Evolutionary conservation across 2,329 filamentous ascomycete species (phyloP).

Genomic region (Madurella mycetomatis): DNA sequence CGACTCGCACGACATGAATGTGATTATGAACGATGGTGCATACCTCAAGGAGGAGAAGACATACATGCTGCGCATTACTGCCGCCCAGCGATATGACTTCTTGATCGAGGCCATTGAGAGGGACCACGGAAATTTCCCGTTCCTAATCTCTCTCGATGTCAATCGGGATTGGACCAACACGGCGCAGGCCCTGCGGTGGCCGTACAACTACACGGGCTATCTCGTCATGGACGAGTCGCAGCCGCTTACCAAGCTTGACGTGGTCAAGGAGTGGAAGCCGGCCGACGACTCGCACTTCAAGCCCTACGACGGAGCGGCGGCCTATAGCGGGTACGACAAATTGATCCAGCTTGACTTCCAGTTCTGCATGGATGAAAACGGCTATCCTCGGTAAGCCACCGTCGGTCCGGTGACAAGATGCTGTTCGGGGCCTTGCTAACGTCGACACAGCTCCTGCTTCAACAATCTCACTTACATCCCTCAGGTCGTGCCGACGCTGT

Average conservation of each 20-base stretch:
- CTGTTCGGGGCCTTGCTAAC: background rate
- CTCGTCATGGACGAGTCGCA: constrained; percentile 36
- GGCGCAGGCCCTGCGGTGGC: constrained; percentile 26
- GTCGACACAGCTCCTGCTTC: constrained; percentile 42
- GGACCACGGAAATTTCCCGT: constrained; percentile 40
- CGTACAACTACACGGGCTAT: constrained; percentile 41
- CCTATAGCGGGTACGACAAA: constrained; percentile 50
- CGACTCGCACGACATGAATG: constrained; percentile 40
- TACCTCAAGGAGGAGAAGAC: constrained; percentile 36
- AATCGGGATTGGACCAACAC: constrained; percentile 39
- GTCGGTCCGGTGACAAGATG: background rate
- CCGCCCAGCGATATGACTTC: constrained; percentile 45
- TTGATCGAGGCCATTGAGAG: constrained; percentile 33
- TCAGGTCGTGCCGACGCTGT: constrained; percentile 66
- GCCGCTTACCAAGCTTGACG: constrained; percentile 27
- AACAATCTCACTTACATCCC: constrained; percentile 64
- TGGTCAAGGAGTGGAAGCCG: constrained; percentile 41
- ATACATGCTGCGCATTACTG: constrained; percentile 38
- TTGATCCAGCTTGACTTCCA: constrained; percentile 52
- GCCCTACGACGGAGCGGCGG: constrained; percentile 48
- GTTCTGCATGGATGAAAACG: constrained; percentile 59
- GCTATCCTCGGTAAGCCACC: constrained; percentile 49
- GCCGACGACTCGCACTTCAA: constrained; percentile 59
- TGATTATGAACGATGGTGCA: constrained; percentile 43
- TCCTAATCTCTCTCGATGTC: constrained; percentile 40